A percentile compares a stretch with the other conserved stretches of the same genome.
phyloP scores from a whole-genome alignment of 2,329 filamentous ascomycete species.

The Cadophora sp. region DNA sequence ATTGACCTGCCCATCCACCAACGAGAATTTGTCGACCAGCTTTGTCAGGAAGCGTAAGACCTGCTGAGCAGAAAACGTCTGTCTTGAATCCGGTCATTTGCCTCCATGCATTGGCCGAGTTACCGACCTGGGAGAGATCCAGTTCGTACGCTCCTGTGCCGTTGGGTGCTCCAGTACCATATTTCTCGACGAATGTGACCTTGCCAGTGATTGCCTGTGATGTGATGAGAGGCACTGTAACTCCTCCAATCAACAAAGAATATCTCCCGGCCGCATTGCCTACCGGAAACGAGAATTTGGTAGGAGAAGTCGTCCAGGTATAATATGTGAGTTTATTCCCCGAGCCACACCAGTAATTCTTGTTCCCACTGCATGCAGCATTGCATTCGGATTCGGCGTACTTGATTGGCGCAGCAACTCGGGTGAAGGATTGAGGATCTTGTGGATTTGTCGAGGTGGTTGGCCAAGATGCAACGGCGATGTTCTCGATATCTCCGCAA shows the following conservation, averaged over 20 bases:
- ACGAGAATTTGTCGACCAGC: conserved; percentile 68
- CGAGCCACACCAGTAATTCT: conserved; percentile 30
- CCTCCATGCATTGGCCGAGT: conserved; percentile 63
- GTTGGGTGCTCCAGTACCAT: conserved; percentile 61
- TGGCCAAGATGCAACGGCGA: conserved; percentile 29
- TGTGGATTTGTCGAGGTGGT: conserved; percentile 30
- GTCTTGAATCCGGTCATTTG: conserved; percentile 65
- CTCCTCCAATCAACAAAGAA: conserved; percentile 65
- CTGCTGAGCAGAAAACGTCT: conserved; percentile 71
- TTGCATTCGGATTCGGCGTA: conserved; percentile 33
- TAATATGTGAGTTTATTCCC: conserved; percentile 36
- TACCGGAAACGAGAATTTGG: conserved; percentile 53
- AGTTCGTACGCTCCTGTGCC: conserved; percentile 72
- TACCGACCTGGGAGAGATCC: conserved; percentile 59
- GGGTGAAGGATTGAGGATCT: conserved; percentile 47
- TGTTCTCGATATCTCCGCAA: conserved; percentile 35
- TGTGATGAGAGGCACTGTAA: conserved; percentile 52
- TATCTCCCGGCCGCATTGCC: conserved; percentile 63
- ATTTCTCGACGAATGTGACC: conserved; percentile 66
- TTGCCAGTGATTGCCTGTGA: conserved; percentile 62
- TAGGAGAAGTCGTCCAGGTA: conserved; percentile 23
- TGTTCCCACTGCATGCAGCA: conserved; percentile 30
- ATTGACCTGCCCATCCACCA: conserved; percentile 70
- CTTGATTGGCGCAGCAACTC: conserved; percentile 16
- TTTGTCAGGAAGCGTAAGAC: conserved; percentile 68